These are phyloP conservation scores for Astrocystis sublimbata DNA, from an alignment of 495 filamentous ascomycete genomes.

Conservation along the genomic window DNA sequence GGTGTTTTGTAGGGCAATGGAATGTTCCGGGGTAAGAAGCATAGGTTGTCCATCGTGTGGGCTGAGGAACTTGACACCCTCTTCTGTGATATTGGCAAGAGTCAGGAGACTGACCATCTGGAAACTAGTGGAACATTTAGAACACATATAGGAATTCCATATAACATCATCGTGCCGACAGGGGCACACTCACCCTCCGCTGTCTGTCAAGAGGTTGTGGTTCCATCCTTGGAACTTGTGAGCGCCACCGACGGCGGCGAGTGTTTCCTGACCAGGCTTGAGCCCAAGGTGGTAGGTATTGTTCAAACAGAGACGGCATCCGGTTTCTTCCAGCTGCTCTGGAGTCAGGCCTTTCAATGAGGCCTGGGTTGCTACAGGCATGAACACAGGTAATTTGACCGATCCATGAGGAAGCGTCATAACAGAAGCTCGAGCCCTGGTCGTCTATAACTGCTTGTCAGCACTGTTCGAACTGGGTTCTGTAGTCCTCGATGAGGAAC, in stretches of 20 bases:
- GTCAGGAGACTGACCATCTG: constrained; percentile 98
- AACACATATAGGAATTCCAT: not conserved
- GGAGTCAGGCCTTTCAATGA: constrained; percentile 93
- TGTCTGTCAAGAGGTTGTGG: constrained; percentile 94
- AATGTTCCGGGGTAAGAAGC: constrained; percentile 97
- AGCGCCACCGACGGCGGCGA: constrained; percentile 86
- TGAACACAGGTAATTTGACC: constrained; percentile 89
- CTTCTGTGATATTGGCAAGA: constrained; percentile 89
- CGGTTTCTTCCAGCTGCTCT: constrained; percentile 82
- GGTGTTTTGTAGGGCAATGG: constrained; percentile 91
- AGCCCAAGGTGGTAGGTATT: constrained; percentile 97
- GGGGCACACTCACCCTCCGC: constrained; percentile 77
- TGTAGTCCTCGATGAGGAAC: constrained; percentile 25
- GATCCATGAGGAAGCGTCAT: constrained; percentile 89
- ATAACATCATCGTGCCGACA: not conserved
- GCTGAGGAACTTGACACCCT: constrained; percentile 90
- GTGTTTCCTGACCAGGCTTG: constrained; percentile 85
- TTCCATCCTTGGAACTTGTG: constrained; percentile 95
- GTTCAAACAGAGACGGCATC: constrained; percentile 90
- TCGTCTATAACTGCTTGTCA: constrained; percentile 62
- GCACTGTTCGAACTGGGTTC: not conserved
- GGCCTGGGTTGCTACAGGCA: constrained; percentile 98
- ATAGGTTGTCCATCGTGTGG: constrained; percentile 96
- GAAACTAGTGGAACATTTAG: constrained; percentile 60
- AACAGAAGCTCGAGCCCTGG: constrained; percentile 89